A percentile compares a stretch with the other conserved stretches of the same genome.
phyloP scores from a whole-genome alignment of 306 rosid genomes.

The Pueraria montana region DNA sequence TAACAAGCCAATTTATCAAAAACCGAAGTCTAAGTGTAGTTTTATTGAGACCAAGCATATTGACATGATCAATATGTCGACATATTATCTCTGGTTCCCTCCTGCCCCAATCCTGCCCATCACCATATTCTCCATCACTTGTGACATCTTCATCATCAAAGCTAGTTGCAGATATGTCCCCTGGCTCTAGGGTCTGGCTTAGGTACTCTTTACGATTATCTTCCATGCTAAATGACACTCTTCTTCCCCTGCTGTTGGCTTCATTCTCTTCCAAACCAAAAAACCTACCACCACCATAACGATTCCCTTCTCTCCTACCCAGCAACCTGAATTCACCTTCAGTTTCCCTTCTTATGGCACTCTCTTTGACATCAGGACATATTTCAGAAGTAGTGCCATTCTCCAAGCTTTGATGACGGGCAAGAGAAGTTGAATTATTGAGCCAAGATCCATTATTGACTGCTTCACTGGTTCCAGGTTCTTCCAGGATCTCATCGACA shows the following conservation, averaged over 20 bases:
- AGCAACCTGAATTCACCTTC: constrained; percentile 93
- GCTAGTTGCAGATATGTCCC: constrained; percentile 74
- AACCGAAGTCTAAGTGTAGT: constrained; percentile 86
- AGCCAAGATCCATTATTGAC: constrained; percentile 53
- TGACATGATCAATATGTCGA: constrained; percentile 81
- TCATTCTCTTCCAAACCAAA: constrained; percentile 86
- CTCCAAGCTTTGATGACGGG: constrained; percentile 59
- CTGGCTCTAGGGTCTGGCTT: constrained; percentile 62
- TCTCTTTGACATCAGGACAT: constrained; percentile 73
- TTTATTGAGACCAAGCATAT: constrained; percentile 91
- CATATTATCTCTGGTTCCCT: constrained; percentile 83
- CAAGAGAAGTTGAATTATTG: constrained; percentile 53
- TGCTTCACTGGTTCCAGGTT: constrained; percentile 59
- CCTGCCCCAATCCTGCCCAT: constrained; percentile 65
- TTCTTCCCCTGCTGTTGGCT: constrained; percentile 66
- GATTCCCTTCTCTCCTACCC: constrained; percentile 85
- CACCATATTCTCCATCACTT: constrained; percentile 84
- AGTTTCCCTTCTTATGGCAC: constrained; percentile 96
- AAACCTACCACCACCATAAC: constrained; percentile 73
- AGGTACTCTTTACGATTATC: constrained; percentile 68
- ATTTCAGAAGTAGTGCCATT: constrained; percentile 69
- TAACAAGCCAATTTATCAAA: constrained; percentile 95
- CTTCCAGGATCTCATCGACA: constrained; percentile 70
- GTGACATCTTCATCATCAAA: constrained; percentile 78
- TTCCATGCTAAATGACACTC: constrained; percentile 88